Conservation (phyloP, 2,329 filamentous ascomycete species). For the Coniochaeta ligniaria region DNA sequence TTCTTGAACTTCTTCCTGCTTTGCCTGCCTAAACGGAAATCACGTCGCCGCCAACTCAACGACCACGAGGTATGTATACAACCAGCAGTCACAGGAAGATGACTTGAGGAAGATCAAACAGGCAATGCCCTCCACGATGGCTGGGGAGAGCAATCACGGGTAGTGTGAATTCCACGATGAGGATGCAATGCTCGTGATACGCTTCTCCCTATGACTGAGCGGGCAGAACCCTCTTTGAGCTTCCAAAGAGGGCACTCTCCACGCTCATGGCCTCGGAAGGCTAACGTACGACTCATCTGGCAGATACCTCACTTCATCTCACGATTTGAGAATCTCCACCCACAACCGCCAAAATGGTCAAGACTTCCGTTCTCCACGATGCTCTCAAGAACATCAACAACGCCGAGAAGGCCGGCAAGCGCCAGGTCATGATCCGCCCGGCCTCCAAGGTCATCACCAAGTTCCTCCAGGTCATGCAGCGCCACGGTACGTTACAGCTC, state of each 20-base stretch:
- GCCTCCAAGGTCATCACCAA: conserved; percentile 99
- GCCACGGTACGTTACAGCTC: conserved; percentile 73
- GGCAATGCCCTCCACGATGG: conserved; percentile 33
- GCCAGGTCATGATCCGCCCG: conserved; percentile 96
- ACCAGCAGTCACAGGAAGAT: conserved; percentile 10
- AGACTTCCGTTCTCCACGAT: conserved; percentile 99
- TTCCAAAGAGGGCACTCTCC: conserved; percentile 59
- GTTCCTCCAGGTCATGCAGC: conserved; percentile 99
- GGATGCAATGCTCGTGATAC: conserved; percentile 39
- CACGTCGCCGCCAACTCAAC: conserved; percentile 10
- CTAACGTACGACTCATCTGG: conserved; percentile 43
- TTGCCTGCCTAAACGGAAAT: conserved; percentile 6
- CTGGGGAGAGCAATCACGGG: conserved; percentile 55
- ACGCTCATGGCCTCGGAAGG: conserved; percentile 55
- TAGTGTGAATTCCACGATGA: conserved; percentile 14
- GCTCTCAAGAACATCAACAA: conserved; percentile 99
- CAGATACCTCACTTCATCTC: conserved; percentile 58
- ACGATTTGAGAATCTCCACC: conserved; percentile 74
- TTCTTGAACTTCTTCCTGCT: conserved; percentile 24
- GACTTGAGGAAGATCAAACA: conserved; percentile 16
- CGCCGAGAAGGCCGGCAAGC: conserved; percentile 99
- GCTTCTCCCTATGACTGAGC: conserved; percentile 58
- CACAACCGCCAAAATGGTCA: conserved; percentile 84
- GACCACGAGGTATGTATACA: conserved; percentile 20
- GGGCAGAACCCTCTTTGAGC: conserved; percentile 59